Evolutionary conservation across 2,329 filamentous ascomycete genomes (phyloP).

Genomic region (Arthrobotrys sinensis): DNA sequence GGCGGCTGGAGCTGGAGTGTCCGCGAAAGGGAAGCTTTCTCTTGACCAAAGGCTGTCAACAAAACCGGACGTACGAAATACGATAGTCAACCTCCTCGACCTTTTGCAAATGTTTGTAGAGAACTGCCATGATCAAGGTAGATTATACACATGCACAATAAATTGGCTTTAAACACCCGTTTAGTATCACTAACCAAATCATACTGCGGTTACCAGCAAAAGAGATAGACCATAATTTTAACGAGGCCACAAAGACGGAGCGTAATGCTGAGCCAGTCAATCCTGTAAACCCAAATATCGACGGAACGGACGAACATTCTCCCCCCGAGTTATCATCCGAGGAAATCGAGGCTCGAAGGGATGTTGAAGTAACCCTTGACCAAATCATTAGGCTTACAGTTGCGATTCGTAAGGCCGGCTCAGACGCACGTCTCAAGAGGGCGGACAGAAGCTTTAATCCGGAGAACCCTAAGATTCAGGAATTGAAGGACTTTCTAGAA

Average conservation of each 20-base stretch:
- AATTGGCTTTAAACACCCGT: too few relatives aligned
- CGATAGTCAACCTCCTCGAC: slow-evolving; percentile 31
- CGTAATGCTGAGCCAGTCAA: background rate
- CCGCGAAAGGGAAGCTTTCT: slow-evolving; percentile 45
- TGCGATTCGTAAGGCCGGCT: slow-evolving; percentile 44
- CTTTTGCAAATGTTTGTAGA: slow-evolving; percentile 48
- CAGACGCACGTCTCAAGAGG: slow-evolving; percentile 31
- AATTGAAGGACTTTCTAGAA: slow-evolving; percentile 32
- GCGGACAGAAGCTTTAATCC: slow-evolving; percentile 33
- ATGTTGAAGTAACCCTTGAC: slow-evolving; percentile 42
- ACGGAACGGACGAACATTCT: background rate
- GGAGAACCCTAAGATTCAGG: slow-evolving; percentile 8
- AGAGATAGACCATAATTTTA: background rate
- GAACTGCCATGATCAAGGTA: slow-evolving; percentile 37
- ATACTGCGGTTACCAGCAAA: background rate
- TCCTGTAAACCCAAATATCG: too few relatives aligned
- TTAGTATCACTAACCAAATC: background rate
- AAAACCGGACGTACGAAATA: slow-evolving; percentile 34
- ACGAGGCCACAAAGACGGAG: background rate
- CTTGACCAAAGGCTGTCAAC: slow-evolving; percentile 37
- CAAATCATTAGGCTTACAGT: slow-evolving; percentile 51
- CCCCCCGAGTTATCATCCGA: background rate
- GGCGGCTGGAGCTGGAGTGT: slow-evolving; percentile 47
- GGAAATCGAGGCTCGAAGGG: slow-evolving; percentile 35
- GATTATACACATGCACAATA: background rate